A percentile compares a stretch with the other conserved stretches of the same genome.
These are phyloP conservation scores for Wickerhamomyces rabaulensis DNA, from an alignment of 805 yeast species.

Conservation along the genomic window DNA sequence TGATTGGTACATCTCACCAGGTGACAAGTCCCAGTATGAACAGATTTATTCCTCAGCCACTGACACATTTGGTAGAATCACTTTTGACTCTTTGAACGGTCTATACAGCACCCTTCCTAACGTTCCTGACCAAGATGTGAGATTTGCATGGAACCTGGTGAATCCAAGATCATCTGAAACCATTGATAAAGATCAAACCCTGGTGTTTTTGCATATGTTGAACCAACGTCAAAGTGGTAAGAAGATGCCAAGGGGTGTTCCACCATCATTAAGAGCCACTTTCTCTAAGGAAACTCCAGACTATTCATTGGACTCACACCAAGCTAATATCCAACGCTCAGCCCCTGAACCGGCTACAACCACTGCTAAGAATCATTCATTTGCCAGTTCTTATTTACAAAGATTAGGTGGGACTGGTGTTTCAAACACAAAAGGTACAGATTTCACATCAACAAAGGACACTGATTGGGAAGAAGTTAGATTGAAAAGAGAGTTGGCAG, in stretches of 20 bases:
- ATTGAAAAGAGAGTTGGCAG: conserved; percentile 70
- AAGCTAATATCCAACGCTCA: conserved; percentile 30
- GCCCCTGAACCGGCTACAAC: conserved; percentile 12
- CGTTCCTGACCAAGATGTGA: conserved; percentile 79
- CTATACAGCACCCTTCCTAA: conserved; percentile 63
- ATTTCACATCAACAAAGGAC: conserved; percentile 62
- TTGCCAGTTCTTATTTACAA: conserved; percentile 50
- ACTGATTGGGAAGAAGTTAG: conserved; percentile 93
- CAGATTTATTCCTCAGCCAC: conserved; percentile 67
- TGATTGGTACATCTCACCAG: conserved; percentile 96
- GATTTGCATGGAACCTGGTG: conserved; percentile 91
- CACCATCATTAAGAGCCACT: conserved; percentile 85
- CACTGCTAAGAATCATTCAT: conserved; percentile 26
- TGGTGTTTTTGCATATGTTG: conserved; percentile 84
- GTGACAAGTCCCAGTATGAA: conserved; percentile 75
- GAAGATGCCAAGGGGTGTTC: conserved; percentile 90
- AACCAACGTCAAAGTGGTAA: conserved; percentile 84
- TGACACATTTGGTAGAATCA: conserved; percentile 75
- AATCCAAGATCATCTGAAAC: conserved; percentile 85
- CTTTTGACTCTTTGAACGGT: conserved; percentile 64
- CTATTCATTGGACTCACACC: conserved; percentile 56
- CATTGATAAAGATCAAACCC: conserved; percentile 88
- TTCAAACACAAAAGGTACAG: conserved; percentile 49
- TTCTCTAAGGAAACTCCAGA: conserved; percentile 81
- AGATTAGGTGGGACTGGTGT: conserved; percentile 46